Evolutionary conservation across 108 stramenopile genomes (phyloP).

Genomic region (Conticribra guillardii): DNA sequence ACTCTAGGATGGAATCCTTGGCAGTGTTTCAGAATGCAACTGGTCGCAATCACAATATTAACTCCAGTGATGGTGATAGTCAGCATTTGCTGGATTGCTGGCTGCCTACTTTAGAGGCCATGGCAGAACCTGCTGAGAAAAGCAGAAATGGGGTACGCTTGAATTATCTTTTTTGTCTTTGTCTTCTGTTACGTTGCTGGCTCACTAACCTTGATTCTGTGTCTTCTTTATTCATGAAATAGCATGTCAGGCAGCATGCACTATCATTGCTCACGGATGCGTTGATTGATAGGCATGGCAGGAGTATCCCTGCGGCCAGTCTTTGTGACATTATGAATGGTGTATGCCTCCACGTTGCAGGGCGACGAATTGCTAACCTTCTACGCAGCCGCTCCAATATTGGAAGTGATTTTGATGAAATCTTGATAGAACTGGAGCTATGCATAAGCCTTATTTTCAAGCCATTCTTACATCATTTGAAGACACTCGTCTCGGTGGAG

Average conservation of each 20-base stretch:
- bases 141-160: conserved; percentile 63
- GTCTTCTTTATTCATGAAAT: conserved; percentile 7
- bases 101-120: conserved; percentile 64
- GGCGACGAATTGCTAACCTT: conserved; percentile 61
- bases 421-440: conserved; percentile 79
- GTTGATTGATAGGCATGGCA: conserved; percentile 72
- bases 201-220: neutral
- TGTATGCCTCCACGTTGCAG: conserved; percentile 76
- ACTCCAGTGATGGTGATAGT: conserved; percentile 26
- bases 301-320: conserved; percentile 45
- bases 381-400: conserved; percentile 27
- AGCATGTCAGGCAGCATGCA: conserved; percentile 84
- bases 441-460: conserved; percentile 86
- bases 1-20: conserved; percentile 46
- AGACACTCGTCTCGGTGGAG: conserved; percentile 50
- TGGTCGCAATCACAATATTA: conserved; percentile 8
- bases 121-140: conserved; percentile 67
- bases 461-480: conserved; percentile 79
- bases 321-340: conserved; percentile 60
- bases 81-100: conserved; percentile 51
- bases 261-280: conserved; percentile 83
- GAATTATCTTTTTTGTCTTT: neutral
- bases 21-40: conserved; percentile 6
- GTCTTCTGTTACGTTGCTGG: neutral
- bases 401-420: conserved; percentile 51